These are phyloP conservation scores for Pleurotus ostreatus DNA, from an alignment of 768 basidiomycete species.

Conservation along the genomic window DNA sequence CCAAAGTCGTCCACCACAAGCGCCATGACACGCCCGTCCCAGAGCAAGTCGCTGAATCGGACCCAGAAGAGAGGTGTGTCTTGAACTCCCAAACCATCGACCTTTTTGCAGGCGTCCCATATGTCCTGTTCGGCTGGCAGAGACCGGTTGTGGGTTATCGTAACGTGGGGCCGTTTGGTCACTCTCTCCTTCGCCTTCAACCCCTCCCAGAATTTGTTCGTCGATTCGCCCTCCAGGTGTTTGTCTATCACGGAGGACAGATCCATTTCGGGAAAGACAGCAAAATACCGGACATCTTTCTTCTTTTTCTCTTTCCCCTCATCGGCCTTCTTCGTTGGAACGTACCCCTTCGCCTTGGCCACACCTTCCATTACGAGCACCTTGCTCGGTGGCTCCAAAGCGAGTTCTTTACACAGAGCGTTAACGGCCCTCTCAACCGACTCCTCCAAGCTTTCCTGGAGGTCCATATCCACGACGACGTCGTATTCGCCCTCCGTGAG, in stretches of 20 bases:
- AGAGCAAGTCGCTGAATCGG: slow-evolving; percentile 59
- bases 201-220: slow-evolving; percentile 41
- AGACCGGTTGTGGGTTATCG: slow-evolving; percentile 71
- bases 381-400: slow-evolving; percentile 45
- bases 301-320: slow-evolving; percentile 24
- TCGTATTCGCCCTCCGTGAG: slow-evolving; percentile 65
- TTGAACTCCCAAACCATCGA: slow-evolving; percentile 27
- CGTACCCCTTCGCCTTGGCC: slow-evolving; percentile 35
- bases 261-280: slow-evolving; percentile 70
- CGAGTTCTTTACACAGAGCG: slow-evolving; percentile 52
- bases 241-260: slow-evolving; percentile 42
- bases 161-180: slow-evolving; percentile 71
- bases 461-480: slow-evolving; percentile 60
- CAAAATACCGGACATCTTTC: slow-evolving; percentile 66
- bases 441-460: slow-evolving; percentile 50
- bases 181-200: slow-evolving; percentile 48
- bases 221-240: slow-evolving; percentile 32
- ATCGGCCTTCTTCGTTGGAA: slow-evolving; percentile 33
- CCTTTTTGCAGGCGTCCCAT: slow-evolving; percentile 46
- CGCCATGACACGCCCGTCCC: slow-evolving; percentile 80
- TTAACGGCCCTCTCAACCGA: slow-evolving; percentile 57
- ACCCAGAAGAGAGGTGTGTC: slow-evolving; percentile 57
- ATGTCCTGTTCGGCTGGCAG: slow-evolving; percentile 24
- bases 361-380: slow-evolving; percentile 59
- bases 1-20: slow-evolving; percentile 61